phyloP scores from a whole-genome alignment of 495 filamentous ascomycete genomes.

The Penicillium lividum region DNA sequence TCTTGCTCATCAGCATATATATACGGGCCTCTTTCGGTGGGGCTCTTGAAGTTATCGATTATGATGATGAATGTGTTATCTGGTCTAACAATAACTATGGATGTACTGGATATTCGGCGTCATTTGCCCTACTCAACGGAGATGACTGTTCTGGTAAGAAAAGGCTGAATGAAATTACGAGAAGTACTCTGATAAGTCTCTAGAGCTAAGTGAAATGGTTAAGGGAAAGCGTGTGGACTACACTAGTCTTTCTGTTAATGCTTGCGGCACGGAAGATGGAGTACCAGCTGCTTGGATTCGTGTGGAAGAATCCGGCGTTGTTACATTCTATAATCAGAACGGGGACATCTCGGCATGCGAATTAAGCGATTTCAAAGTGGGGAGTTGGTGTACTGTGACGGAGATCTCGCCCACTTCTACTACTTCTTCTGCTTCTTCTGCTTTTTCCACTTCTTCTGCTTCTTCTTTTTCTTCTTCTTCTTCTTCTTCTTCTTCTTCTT shows the following conservation, averaged over 20 bases:
- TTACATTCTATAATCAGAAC: constrained; percentile 13
- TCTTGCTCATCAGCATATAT: too few species aligned
- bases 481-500: too few species aligned
- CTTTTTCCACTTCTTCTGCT: too few species aligned
- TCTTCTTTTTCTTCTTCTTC: too few species aligned
- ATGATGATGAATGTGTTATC: constrained; percentile 3
- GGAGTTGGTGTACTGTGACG: constrained; percentile 4
- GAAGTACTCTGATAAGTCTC: too few species aligned
- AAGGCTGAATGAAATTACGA: not conserved
- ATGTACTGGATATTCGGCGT: constrained; percentile 15
- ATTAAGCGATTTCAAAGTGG: not conserved
- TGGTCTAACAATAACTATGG: constrained; percentile 14
- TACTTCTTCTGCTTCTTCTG: too few species aligned
- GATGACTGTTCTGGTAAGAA: constrained; percentile 11
- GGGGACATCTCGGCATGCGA: constrained; percentile 1
- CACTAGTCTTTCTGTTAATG: too few species aligned
- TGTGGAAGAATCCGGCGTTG: constrained; percentile 2
- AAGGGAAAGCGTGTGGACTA: too few species aligned
- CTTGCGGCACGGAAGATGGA: too few species aligned
- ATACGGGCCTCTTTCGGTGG: not conserved
- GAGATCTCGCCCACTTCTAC: not conserved
- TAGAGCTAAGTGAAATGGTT: too few species aligned
- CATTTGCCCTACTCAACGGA: constrained; percentile 13
- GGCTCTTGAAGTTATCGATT: not conserved
- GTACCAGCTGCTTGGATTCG: constrained; percentile 4